Percentiles rank a stretch among this genome's conserved stretches.
These are phyloP conservation scores for Monotropa hypopitys DNA, from an alignment of 179 eudicot species.

Conservation along the genomic window DNA sequence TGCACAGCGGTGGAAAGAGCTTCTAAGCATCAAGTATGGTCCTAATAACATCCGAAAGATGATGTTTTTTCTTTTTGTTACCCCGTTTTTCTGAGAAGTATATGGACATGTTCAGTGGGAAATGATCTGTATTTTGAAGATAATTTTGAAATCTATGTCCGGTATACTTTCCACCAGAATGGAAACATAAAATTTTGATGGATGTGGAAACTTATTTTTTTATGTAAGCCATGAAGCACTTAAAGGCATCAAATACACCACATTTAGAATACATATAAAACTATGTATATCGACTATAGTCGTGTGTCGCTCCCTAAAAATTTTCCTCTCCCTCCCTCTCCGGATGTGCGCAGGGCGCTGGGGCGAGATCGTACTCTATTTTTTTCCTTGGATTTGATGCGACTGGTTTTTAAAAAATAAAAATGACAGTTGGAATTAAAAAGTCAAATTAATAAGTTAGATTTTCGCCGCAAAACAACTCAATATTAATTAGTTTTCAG, in stretches of 20 bases:
- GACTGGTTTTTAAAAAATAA: no score
- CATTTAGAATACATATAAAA: neutral
- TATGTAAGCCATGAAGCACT: neutral
- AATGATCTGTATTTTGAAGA: neutral
- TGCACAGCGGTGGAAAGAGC: constrained; percentile 4
- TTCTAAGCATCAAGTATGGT: constrained; percentile 6
- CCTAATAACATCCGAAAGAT: neutral
- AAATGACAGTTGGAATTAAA: no score
- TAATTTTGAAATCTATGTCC: neutral
- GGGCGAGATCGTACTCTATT: no score
- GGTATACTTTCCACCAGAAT: constrained; percentile 11
- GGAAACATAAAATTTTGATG: constrained; percentile 4
- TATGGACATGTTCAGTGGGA: neutral
- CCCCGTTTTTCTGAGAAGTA: neutral
- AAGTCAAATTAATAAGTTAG: no score
- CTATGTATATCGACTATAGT: neutral
- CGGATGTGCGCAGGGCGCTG: no score
- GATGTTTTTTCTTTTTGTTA: neutral
- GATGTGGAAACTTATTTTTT: neutral
- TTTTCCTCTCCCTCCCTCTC: no score
- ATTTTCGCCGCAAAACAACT: no score
- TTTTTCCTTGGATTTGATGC: no score
- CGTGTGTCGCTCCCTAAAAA: no score
- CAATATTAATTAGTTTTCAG: no score
- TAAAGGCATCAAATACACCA: neutral